phyloP scores from a whole-genome alignment of 2,329 filamentous ascomycete species.

The Chrysoporthe austroafricana region DNA sequence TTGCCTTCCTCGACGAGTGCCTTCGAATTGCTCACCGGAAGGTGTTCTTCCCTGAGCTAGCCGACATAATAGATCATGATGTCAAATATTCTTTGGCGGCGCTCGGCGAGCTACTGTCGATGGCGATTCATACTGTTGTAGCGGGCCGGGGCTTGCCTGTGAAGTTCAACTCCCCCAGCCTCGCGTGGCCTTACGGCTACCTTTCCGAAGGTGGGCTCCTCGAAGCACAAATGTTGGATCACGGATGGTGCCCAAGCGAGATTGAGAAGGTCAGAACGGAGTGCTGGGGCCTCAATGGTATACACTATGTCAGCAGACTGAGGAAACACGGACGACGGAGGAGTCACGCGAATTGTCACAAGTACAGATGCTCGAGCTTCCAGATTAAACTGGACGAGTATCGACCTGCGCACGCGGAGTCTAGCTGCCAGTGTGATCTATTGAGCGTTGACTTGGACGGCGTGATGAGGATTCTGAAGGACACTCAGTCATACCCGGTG shows the following conservation, averaged over 20 bases:
- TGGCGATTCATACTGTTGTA: slow-evolving; percentile 19
- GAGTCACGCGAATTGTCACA: slow-evolving; percentile 36
- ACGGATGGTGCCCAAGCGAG: slow-evolving; percentile 41
- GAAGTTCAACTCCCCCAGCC: not conserved
- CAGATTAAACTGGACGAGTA: slow-evolving; percentile 38
- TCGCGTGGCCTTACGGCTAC: not conserved
- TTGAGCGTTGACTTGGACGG: not conserved
- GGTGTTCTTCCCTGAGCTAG: not conserved
- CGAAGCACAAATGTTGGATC: slow-evolving; percentile 34
- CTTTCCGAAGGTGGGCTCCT: slow-evolving; percentile 29
- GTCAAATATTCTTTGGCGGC: slow-evolving; percentile 37
- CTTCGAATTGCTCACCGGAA: not conserved
- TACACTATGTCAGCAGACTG: slow-evolving; percentile 34
- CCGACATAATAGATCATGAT: slow-evolving; percentile 20
- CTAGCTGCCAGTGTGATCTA: slow-evolving; percentile 32
- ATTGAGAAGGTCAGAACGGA: slow-evolving; percentile 35
- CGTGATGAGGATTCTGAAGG: not conserved
- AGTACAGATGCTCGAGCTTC: slow-evolving; percentile 35
- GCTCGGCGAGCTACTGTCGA: slow-evolving; percentile 35
- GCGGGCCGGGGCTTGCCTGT: slow-evolving; percentile 27
- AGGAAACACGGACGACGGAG: slow-evolving; percentile 17
- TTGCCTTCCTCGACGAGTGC: not conserved
- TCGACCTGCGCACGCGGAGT: slow-evolving; percentile 31
- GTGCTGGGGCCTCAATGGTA: slow-evolving; percentile 33
- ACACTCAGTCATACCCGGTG: not conserved